phyloP scores from a whole-genome alignment of 208 protist genomes.

The Crithidia acanthocephali region DNA sequence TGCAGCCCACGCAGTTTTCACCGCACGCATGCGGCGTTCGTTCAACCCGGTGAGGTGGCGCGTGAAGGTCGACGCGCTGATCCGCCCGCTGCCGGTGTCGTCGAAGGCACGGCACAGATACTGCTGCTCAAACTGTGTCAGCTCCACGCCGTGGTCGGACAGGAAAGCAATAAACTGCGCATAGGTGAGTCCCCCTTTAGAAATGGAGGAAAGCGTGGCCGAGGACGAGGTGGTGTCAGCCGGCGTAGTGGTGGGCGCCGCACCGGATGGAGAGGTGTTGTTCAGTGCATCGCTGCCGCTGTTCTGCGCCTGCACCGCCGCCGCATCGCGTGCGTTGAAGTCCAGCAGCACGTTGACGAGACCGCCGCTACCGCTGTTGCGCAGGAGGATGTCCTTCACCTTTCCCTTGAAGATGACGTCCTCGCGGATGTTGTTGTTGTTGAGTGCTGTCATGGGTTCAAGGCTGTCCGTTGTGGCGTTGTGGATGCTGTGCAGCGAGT shows the following conservation, averaged over 20 bases:
- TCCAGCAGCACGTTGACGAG: constrained; percentile 66
- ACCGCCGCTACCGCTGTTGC: constrained; percentile 39
- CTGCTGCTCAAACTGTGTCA: constrained; percentile 50
- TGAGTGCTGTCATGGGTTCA: constrained; percentile 59
- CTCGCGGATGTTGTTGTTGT: constrained; percentile 79
- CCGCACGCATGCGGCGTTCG: constrained; percentile 63
- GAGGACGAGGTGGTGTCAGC: neutral
- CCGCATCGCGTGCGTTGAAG: constrained; percentile 53
- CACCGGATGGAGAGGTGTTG: neutral
- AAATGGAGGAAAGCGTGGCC: neutral
- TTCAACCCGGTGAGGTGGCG: constrained; percentile 85
- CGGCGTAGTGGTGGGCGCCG: no score
- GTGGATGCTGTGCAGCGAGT: no score
- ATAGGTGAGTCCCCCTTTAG: constrained; percentile 46
- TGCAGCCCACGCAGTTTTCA: constrained; percentile 63
- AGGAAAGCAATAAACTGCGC: constrained; percentile 60
- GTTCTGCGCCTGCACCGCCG: constrained; percentile 34
- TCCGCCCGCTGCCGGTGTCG: constrained; percentile 56
- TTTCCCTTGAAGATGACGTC: constrained; percentile 70
- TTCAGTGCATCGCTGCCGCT: neutral
- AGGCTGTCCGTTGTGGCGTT: no score
- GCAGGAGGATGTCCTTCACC: constrained; percentile 66
- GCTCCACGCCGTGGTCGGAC: constrained; percentile 43
- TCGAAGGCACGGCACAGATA: constrained; percentile 84
- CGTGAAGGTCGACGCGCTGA: constrained; percentile 61